phyloP scores from a whole-genome alignment of 441 rosid genomes.

The Gossypium armourianum region DNA sequence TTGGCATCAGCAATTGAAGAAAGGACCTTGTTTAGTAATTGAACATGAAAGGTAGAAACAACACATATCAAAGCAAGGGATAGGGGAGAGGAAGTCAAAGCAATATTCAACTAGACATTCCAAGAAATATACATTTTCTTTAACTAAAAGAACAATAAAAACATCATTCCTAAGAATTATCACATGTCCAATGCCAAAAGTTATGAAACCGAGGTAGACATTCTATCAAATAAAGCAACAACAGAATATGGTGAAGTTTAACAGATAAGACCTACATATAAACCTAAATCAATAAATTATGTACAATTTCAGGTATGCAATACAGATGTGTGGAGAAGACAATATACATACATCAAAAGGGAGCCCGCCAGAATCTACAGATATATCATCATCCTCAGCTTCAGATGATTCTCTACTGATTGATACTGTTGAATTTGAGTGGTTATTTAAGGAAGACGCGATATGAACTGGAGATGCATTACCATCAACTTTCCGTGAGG shows the following conservation, averaged over 20 bases:
- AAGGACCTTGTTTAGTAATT: conserved; percentile 43
- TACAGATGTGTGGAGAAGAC: conserved; percentile 12
- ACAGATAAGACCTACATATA: neutral
- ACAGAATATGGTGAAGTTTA: neutral
- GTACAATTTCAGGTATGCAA: conserved; percentile 2
- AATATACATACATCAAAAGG: conserved; percentile 73
- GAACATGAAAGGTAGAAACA: conserved; percentile 12
- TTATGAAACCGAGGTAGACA: neutral
- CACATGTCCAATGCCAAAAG: neutral
- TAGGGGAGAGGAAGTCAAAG: neutral
- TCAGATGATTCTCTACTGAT: conserved; percentile 49
- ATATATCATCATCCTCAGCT: conserved; percentile 43
- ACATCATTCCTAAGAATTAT: neutral
- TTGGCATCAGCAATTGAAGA: conserved; percentile 97
- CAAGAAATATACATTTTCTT: conserved; percentile 4
- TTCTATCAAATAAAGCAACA: neutral
- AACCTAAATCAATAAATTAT: neutral
- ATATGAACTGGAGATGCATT: conserved; percentile 69
- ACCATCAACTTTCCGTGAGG: conserved; percentile 41
- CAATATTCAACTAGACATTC: neutral
- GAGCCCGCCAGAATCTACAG: conserved; percentile 57
- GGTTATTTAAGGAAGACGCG: conserved; percentile 46
- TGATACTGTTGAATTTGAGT: conserved; percentile 29
- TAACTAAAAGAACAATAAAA: neutral
- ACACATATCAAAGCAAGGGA: neutral